These are phyloP conservation scores for Fusarium lyarnte DNA, from an alignment of 2,329 filamentous ascomycete species.

Conservation along the genomic window DNA sequence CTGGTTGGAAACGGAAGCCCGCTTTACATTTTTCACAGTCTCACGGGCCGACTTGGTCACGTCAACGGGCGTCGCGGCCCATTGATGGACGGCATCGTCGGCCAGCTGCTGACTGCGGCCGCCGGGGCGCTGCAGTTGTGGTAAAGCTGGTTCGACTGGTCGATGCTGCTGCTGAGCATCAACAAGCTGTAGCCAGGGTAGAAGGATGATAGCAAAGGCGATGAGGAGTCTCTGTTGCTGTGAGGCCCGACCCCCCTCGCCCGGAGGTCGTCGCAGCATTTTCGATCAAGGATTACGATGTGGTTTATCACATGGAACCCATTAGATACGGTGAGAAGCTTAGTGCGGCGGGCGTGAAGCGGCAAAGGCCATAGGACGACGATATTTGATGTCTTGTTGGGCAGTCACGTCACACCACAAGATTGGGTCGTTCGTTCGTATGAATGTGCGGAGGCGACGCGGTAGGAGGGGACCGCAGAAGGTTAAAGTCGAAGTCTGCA, in stretches of 20 bases:
- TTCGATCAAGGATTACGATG: conserved; percentile 25
- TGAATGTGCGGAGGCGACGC: conserved; percentile 28
- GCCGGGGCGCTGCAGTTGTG: conserved; percentile 33
- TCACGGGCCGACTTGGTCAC: conserved; percentile 44
- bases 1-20: conserved; percentile 39
- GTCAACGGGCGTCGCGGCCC: conserved; percentile 46
- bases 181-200: conserved; percentile 65
- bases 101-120: conserved; percentile 42
- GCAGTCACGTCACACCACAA: conserved; percentile 43
- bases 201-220: conserved; percentile 66
- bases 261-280: conserved; percentile 73
- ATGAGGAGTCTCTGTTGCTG: conserved; percentile 59
- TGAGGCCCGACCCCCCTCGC: conserved; percentile 62
- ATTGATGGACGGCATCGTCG: conserved; percentile 45
- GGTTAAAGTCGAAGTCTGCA: neutral
- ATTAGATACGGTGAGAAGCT: neutral
- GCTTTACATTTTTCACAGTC: conserved; percentile 43
- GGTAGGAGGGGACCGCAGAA: conserved; percentile 13
- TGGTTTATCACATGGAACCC: conserved; percentile 42
- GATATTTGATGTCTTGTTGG: conserved; percentile 3
- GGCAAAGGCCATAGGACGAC: conserved; percentile 35
- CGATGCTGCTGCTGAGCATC: conserved; percentile 72
- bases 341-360: conserved; percentile 20
- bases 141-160: conserved; percentile 35
- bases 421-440: neutral